Evolutionary conservation across 176 grass and related monocot genomes (phyloP).

Genomic region (Carex myosuroides): DNA sequence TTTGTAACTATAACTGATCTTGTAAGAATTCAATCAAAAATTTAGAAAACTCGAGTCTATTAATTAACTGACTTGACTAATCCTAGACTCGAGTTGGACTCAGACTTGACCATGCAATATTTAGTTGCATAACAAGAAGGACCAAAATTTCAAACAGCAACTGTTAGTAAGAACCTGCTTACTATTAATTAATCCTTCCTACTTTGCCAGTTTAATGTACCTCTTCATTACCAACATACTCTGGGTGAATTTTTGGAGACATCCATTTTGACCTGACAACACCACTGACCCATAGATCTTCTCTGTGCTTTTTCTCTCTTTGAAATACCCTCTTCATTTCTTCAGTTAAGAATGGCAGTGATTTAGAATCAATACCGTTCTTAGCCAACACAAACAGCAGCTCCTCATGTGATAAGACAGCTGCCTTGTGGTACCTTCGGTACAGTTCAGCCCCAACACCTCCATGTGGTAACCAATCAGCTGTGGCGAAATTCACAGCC

Average conservation of each 20-base stretch:
- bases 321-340: constrained; percentile 64
- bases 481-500: constrained; percentile 94
- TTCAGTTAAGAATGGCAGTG: constrained; percentile 54
- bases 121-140: constrained; percentile 5
- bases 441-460: constrained; percentile 82
- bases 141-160: not conserved
- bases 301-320: constrained; percentile 63
- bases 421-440: constrained; percentile 60
- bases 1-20: not conserved
- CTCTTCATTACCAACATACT: constrained; percentile 83
- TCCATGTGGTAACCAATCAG: constrained; percentile 91
- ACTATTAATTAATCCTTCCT: not conserved
- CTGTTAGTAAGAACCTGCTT: not conserved
- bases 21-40: not conserved
- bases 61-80: constrained; percentile 7
- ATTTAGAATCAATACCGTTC: constrained; percentile 49
- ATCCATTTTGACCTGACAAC: constrained; percentile 58
- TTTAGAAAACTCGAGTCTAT: not conserved
- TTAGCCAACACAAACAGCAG: constrained; percentile 74
- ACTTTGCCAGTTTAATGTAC: constrained; percentile 26
- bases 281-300: constrained; percentile 75
- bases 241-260: constrained; percentile 43
- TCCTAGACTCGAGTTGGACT: not conserved
- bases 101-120: not conserved
- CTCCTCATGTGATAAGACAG: constrained; percentile 86